Percentiles rank a stretch among this genome's conserved stretches.
Conservation (phyloP, 2,329 filamentous ascomycete genomes). For the Remersonia thermophila region DNA sequence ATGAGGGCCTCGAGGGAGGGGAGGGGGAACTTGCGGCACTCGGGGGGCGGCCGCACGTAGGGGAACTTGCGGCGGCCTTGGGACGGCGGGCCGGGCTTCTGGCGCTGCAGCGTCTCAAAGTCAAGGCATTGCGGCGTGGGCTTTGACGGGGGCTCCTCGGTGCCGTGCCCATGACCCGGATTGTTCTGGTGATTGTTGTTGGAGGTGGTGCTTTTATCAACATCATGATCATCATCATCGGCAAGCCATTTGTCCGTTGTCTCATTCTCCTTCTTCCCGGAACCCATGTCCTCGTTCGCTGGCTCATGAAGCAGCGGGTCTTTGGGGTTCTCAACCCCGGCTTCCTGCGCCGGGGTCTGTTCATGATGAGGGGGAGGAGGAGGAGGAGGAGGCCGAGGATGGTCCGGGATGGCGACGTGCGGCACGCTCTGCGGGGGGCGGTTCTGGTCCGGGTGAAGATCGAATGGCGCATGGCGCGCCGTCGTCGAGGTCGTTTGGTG, state of each 20-base stretch:
- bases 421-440: no score
- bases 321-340: neutral
- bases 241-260: no score
- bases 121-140: slow-evolving; percentile 9
- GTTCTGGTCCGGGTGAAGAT: slow-evolving; percentile 4
- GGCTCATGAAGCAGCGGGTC: no score
- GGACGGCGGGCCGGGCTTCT: slow-evolving; percentile 19
- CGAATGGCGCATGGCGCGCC: slow-evolving; percentile 2
- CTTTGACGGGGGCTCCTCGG: neutral
- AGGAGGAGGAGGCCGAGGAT: no score
- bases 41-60: slow-evolving; percentile 42
- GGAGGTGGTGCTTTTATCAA: neutral
- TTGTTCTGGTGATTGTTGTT: neutral
- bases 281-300: no score
- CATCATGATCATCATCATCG: no score
- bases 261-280: no score
- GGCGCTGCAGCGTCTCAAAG: slow-evolving; percentile 17
- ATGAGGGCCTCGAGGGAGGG: slow-evolving; percentile 57
- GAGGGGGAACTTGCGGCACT: slow-evolving; percentile 62
- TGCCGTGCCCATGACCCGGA: neutral
- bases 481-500: slow-evolving; percentile 10
- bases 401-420: no score
- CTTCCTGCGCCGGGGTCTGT: neutral
- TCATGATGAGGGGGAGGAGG: neutral
- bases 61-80: slow-evolving; percentile 21